Base-by-base conservation (phyloP, 139 green algal species). In the Coelastrella sp. region DNA sequence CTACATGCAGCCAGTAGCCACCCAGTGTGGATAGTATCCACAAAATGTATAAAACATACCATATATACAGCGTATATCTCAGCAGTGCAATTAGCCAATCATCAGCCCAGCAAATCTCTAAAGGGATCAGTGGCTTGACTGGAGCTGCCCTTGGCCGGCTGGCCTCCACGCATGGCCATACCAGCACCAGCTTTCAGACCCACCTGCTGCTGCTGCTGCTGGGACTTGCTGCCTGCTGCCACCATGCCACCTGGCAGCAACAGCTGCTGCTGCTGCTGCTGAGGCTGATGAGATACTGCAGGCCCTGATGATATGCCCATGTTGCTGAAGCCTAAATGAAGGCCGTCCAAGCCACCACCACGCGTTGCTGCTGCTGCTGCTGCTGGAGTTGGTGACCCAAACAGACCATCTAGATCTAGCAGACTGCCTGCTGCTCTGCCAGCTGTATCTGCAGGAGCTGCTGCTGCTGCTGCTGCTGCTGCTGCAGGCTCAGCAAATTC, bases 201-300 rank as follows among this genome's bases (percentile, higher is more conserved):
- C 5, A 72, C n/a, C 35, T 84, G 78, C 78, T 84, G 78, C 78
- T 84, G 78, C 78, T 70, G 78, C 78, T 84, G 78, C 78, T 68
- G 56, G 15, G 15, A 19, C 8, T 84, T 27, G 59, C 59, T 73
- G 59, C 80, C 66, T n/a, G 20, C 82, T 27, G 58, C 11, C 56
- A 9, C 56, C 56, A 15, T 17, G 63, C 14, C 82, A 57, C 9
- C 82, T 81, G 84, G 22, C 59, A 68, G 49, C 35, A n/a, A n/a
- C n/a, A 60, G 65, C 84, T 63, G 84, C 66, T 80, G 84, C 25
- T 75, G 84, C 35, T 61, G 15, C 9, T 80, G 84, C 10, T 68
- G 27, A 58, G 60, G 82, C 63, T 78, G 15, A 25, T 78, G 61
- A 63, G 12, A 1, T 70, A 70, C 63, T 70, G 63, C 63, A 70